Percentiles rank a stretch among this genome's conserved stretches.
These are phyloP conservation scores for Triticum aestivum DNA, from an alignment of 176 grass and related monocot genomes.

Conservation along the genomic window DNA sequence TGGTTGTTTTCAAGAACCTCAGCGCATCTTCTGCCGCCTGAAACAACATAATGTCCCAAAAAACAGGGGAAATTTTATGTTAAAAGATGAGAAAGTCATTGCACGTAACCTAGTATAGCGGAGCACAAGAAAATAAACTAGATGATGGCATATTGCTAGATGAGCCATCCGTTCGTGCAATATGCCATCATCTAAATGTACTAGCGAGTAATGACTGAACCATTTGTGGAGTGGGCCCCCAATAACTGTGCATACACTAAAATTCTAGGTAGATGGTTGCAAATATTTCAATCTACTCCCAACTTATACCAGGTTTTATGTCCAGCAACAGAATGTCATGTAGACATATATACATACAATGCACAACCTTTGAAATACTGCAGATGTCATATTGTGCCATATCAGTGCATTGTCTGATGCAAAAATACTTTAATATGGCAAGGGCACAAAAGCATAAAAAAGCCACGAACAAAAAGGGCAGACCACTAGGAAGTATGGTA, in stretches of 20 bases:
- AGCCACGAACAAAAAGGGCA: background rate
- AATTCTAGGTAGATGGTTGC: background rate
- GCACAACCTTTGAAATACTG: slow-evolving; percentile 9
- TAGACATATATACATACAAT: no score
- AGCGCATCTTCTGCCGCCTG: slow-evolving; percentile 64
- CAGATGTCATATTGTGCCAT: background rate
- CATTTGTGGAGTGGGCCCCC: background rate
- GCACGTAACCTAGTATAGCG: background rate
- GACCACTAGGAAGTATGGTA: slow-evolving; percentile 25
- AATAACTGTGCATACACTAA: background rate
- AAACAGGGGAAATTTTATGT: background rate
- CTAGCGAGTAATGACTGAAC: slow-evolving; percentile 5
- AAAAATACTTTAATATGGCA: slow-evolving; percentile 15
- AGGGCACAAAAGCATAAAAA: background rate
- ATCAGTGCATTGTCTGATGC: slow-evolving; percentile 21
- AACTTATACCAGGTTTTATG: slow-evolving; percentile 21
- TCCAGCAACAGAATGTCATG: background rate
- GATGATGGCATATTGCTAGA: background rate
- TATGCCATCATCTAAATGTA: background rate
- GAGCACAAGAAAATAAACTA: slow-evolving; percentile 3
- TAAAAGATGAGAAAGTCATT: background rate
- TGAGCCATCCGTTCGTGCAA: background rate
- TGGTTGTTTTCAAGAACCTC: slow-evolving; percentile 49
- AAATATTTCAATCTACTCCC: background rate
- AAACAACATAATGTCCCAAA: slow-evolving; percentile 7